These are phyloP conservation scores for Gossypium herbaceum DNA, from an alignment of 345 rosid genomes.

Conservation along the genomic window DNA sequence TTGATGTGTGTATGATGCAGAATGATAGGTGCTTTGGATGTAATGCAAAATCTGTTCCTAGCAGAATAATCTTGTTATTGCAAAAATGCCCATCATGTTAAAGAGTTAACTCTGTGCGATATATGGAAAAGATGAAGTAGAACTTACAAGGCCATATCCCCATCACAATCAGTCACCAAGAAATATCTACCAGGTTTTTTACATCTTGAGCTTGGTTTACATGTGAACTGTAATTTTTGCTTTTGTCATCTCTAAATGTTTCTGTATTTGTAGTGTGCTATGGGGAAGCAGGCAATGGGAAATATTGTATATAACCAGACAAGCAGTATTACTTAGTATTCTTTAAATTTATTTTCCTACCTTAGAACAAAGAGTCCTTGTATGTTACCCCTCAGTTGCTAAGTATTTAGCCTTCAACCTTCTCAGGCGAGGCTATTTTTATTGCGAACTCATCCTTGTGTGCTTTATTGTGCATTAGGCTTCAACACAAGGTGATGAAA, in stretches of 20 bases:
- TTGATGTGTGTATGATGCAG: not conserved
- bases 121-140: slow-evolving; percentile 80
- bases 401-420: too few species aligned
- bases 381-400: too few species aligned
- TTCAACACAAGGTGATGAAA: too few species aligned
- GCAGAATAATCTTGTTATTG: slow-evolving; percentile 64
- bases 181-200: slow-evolving; percentile 84
- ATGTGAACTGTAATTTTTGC: not conserved
- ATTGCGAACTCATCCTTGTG: too few species aligned
- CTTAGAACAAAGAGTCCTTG: not conserved
- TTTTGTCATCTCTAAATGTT: slow-evolving; percentile 7
- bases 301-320: slow-evolving; percentile 93
- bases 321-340: slow-evolving; percentile 24
- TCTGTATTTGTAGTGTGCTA: slow-evolving; percentile 63
- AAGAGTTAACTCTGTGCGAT: slow-evolving; percentile 71
- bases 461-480: too few species aligned
- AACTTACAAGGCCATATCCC: slow-evolving; percentile 90
- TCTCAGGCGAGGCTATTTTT: too few species aligned
- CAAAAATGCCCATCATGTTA: slow-evolving; percentile 91
- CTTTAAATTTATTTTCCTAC: not conserved
- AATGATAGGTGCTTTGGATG: not conserved
- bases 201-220: not conserved
- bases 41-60: slow-evolving; percentile 16
- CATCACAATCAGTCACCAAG: slow-evolving; percentile 99
- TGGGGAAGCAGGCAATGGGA: slow-evolving; percentile 99